phyloP scores from a whole-genome alignment of 2,329 filamentous ascomycete species.

The Biscogniauxia mediterranea region DNA sequence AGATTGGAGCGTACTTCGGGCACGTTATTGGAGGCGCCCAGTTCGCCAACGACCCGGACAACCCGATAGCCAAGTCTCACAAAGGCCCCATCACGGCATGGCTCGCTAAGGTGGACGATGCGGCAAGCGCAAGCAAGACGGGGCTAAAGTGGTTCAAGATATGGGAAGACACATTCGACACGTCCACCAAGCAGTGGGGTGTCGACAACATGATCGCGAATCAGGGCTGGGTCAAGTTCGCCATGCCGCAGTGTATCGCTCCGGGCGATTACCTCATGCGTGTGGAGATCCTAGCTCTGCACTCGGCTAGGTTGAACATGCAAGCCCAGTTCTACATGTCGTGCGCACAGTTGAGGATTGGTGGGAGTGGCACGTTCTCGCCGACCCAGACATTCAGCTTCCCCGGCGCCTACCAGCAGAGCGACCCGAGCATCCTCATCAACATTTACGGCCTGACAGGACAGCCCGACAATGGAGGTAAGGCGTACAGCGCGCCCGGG shows the following conservation, averaged over 20 bases:
- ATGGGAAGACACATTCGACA: slow-evolving; percentile 47
- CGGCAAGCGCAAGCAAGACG: slow-evolving; percentile 40
- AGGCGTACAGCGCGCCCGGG: slow-evolving; percentile 40
- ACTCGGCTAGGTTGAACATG: slow-evolving; percentile 42
- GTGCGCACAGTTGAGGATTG: slow-evolving; percentile 42
- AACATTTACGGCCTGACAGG: slow-evolving; percentile 46
- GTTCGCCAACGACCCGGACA: slow-evolving; percentile 46
- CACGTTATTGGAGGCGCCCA: slow-evolving; percentile 55
- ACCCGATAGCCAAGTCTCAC: slow-evolving; percentile 54
- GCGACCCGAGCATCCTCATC: slow-evolving; percentile 44
- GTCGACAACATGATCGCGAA: slow-evolving; percentile 44
- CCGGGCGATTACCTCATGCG: slow-evolving; percentile 55
- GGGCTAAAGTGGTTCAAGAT: slow-evolving; percentile 56
- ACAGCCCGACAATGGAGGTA: slow-evolving; percentile 41
- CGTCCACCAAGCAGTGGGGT: slow-evolving; percentile 44
- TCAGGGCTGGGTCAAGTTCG: slow-evolving; percentile 47
- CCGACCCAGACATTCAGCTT: slow-evolving; percentile 41
- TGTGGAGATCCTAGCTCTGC: slow-evolving; percentile 53
- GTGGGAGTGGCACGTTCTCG: slow-evolving; percentile 38
- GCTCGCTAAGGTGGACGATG: slow-evolving; percentile 52
- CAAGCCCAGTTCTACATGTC: slow-evolving; percentile 44
- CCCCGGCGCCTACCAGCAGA: slow-evolving; percentile 44
- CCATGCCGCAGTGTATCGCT: slow-evolving; percentile 49
- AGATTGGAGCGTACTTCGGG: slow-evolving; percentile 51
- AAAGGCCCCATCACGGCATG: slow-evolving; percentile 55